Conservation (phyloP, 768 basidiomycete genomes). For the Boletus sp. region DNA sequence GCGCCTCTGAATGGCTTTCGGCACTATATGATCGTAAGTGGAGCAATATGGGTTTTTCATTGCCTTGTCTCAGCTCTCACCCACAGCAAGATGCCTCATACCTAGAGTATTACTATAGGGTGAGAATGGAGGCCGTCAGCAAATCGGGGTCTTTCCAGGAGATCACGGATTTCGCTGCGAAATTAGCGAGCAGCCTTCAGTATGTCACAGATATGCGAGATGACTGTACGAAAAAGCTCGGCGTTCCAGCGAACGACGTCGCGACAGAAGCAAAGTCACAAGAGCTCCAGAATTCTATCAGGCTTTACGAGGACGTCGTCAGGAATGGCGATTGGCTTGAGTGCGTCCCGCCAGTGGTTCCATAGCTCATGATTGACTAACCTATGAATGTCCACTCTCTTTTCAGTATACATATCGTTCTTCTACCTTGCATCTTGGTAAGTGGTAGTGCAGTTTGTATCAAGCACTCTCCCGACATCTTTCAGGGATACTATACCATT, state of each 20-base stretch:
- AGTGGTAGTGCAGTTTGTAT: neutral
- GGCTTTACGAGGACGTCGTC: neutral
- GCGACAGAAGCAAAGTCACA: neutral
- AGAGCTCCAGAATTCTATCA: neutral
- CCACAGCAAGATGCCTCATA: constrained; percentile 5
- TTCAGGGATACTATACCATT: neutral
- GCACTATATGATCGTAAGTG: constrained; percentile 6
- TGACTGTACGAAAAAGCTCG: neutral
- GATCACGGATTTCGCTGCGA: neutral
- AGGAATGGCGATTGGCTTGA: constrained; percentile 2
- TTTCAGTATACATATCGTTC: neutral
- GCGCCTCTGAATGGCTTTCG: constrained; percentile 2
- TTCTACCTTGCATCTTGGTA: constrained; percentile 9
- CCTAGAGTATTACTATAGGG: constrained; percentile 4
- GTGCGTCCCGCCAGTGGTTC: neutral
- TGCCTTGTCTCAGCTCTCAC: neutral
- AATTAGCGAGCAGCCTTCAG: neutral
- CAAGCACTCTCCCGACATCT: neutral
- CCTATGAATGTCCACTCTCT: neutral
- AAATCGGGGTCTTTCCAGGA: neutral
- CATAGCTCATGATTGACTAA: neutral
- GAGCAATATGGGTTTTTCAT: neutral
- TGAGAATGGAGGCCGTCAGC: neutral
- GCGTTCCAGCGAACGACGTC: neutral
- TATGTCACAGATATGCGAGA: neutral